Evolutionary conservation across 176 grass and related monocot species (phyloP).

Genomic region (Phyllostachys edulis): DNA sequence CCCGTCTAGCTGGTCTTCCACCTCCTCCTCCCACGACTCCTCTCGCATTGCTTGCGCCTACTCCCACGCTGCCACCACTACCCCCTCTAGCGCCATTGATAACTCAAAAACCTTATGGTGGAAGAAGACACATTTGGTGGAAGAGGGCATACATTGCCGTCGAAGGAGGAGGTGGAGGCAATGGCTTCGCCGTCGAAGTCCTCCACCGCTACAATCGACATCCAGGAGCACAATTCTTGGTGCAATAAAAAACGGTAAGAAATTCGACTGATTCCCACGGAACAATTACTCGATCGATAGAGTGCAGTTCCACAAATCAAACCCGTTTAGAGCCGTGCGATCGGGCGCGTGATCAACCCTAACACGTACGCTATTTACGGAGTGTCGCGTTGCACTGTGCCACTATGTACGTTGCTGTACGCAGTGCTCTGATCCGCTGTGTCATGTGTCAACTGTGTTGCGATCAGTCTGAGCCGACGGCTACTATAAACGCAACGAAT

Average conservation of each 20-base stretch:
- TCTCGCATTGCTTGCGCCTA: not conserved
- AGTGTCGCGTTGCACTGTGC: not conserved
- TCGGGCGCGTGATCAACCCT: not conserved
- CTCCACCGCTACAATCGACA: not conserved
- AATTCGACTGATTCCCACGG: too few species aligned
- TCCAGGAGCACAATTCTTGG: not conserved
- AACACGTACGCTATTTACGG: not conserved
- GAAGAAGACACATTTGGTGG: not conserved
- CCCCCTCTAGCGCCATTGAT: fast-evolving
- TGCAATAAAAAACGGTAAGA: not conserved
- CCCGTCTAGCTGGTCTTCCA: not conserved
- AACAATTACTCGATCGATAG: not conserved
- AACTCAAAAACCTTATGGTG: not conserved
- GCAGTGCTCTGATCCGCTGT: not conserved
- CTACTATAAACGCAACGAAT: not conserved
- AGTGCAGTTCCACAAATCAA: not conserved
- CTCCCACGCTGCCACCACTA: fast-evolving
- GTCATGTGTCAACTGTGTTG: not conserved
- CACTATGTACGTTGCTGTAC: not conserved
- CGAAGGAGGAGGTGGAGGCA: not conserved
- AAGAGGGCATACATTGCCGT: not conserved
- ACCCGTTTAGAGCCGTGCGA: too few species aligned
- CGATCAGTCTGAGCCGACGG: too few species aligned
- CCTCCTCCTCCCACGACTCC: not conserved
- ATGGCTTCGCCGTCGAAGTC: not conserved